Base-by-base conservation (phyloP, 148 eudicot species). In the Amaranthus hypochondriacus region DNA sequence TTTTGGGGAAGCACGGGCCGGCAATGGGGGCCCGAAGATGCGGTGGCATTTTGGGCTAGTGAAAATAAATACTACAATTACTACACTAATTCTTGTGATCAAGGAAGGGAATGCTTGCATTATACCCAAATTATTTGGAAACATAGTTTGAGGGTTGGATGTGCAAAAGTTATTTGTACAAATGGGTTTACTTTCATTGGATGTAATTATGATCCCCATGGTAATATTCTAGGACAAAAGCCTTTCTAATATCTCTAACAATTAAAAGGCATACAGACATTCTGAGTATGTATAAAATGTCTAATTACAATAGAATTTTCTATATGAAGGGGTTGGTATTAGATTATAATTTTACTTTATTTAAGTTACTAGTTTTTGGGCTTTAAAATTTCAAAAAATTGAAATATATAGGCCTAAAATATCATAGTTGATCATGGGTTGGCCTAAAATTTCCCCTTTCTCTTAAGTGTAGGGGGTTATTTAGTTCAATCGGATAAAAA, bases 181-280 rank as follows among this genome's bases (percentile, higher is more conserved):
- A 80, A 80, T 76, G 83, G 83, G 48, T 75, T 59, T 48, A 72
- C 83, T 2, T 80, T 80, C 48, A 80, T 80, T 72, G 73, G 79
- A 13, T 76, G 83, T 62, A 80, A 80, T 12, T 80, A 80, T 72
- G 76, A 80, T 72, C 83, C 83, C 14, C 83, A 80, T 71, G 83
- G 83, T 7, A 80, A 80, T 61, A 72, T 80, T 53, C 48, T 72
- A 2, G 83, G 83, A 54, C 79, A 80, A 80, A 80, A 67, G 21
- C 83, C 83, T 61, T 80, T 71, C 67, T 80, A 28, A 76, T 12
- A 49, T 13, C 3, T 52, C 18, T 18, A 53, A 18, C 18, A 18
- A 18, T 18, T 18, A 18, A 18, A 18, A 18, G 39, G 39, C 39
- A 28, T 18, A 18, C 18, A 18, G 18, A 18, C 18, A 18, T 18